Percentiles rank a stretch among this genome's conserved stretches.
Conservation (phyloP, 163 green algal genomes). For the Volvox carteri region DNA sequence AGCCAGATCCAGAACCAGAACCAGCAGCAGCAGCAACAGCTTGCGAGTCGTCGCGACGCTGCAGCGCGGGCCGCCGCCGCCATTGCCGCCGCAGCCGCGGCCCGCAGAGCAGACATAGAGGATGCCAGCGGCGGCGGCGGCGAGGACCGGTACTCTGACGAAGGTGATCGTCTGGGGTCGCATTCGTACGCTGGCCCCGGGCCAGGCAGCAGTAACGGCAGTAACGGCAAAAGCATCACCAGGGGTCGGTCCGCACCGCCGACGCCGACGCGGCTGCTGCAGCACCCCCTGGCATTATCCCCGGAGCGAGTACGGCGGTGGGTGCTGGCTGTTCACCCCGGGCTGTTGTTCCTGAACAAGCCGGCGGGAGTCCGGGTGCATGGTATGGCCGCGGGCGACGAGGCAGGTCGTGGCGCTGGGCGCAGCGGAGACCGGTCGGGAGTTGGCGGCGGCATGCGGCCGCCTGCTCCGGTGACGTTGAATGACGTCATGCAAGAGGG, state of each 20-base stretch:
- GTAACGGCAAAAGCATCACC: background rate
- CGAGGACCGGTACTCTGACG: background rate
- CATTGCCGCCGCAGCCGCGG: no score
- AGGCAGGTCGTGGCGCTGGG: background rate
- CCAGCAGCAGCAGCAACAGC: constrained; percentile 10
- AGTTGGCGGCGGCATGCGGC: background rate
- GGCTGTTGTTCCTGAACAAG: constrained; percentile 76
- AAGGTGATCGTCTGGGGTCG: background rate
- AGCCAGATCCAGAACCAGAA: background rate
- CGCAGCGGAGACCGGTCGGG: background rate
- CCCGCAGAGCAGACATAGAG: background rate
- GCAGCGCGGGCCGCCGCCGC: background rate
- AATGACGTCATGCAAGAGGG: constrained; percentile 16
- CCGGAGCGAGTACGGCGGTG: constrained; percentile 45
- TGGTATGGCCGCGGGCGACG: constrained; percentile 43
- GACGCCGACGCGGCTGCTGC: background rate
- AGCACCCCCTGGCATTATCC: constrained; percentile 4
- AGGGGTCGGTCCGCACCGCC: background rate
- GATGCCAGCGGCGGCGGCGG: background rate
- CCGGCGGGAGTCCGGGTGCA: constrained; percentile 70
- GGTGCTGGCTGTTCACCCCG: constrained; percentile 40
- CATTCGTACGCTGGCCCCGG: background rate
- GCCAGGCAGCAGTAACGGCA: constrained; percentile 1
- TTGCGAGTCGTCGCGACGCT: background rate
- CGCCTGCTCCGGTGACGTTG: background rate